Evolutionary conservation across 1,284 basidiomycete species (phyloP), one percentile per base, ranked within the genome.

Genomic region (Tausonia pullulans): DNA sequence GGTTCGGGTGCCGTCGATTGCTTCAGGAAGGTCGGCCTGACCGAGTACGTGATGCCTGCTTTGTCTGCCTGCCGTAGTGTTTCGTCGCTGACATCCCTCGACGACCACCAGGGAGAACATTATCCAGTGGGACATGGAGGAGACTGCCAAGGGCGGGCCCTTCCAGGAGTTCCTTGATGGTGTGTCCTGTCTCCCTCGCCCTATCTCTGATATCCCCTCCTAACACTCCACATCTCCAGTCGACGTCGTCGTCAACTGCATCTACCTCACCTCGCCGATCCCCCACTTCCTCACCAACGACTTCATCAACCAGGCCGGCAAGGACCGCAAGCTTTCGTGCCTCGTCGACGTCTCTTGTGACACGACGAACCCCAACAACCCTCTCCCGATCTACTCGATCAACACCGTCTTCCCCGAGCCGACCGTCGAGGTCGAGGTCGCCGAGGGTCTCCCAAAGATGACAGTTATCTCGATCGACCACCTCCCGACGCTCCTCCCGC

Each of bases 171-270:
- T 99, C 69, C 82, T 98, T 55, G 91, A 95, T 70, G 79, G 79
- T 79, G 65, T 68, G 76, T 69, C 8, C 48, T 44, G 3, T 52
- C 16, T 55, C 44, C 39, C 27, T 5, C 7, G 43, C 48, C 54
- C 27, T 27, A 2, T 64, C n/a, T 27, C 55, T 68, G 39, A 61
- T 49, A 2, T 45, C 2, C 8, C 13, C 40, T 48, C 14, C 58
- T 63, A 7, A 11, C 52, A 13, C 6, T 2, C 64, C 45, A 55
- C 60, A 5, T 56, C 16, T 46, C 10, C 66, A 79, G 95, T 93
- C 68, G 96, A 99, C 78, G 86, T 99, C 73, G 98, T 99, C 73
- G 86, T 99, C 81, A 99, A 99, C 81, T 98, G 96, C 84, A 99
- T 99, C 77, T 98, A 99, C 79, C 87, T 99, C 67, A 87, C 85